Percentiles rank a stretch among this genome's conserved stretches.
Evolutionary conservation across 1,139 yeast genomes (phyloP).

Genomic region (Debaryomycetaceae sp.): DNA sequence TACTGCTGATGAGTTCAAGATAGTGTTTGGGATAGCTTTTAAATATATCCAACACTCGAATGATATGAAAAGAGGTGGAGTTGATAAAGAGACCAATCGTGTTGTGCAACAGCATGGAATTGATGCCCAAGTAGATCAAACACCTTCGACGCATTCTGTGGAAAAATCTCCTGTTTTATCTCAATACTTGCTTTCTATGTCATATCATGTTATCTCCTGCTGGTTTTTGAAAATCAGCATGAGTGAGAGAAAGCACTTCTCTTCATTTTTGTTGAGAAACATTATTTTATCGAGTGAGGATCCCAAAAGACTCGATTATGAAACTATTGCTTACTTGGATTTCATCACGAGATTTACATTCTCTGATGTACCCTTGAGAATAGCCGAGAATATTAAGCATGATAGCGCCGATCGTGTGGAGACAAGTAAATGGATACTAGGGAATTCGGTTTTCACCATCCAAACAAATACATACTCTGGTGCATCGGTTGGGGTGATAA

Average conservation of each 20-base stretch:
- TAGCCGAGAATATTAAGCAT: conserved; percentile 22
- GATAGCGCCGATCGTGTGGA: conserved; percentile 8
- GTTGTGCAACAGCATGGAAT: conserved; percentile 34
- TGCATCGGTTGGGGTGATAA: conserved; percentile 45
- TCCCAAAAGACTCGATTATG: conserved; percentile 38
- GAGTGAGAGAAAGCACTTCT: conserved; percentile 54
- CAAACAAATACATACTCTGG: conserved; percentile 55
- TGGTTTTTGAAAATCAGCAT: conserved; percentile 71
- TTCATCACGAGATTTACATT: conserved; percentile 65
- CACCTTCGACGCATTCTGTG: conserved; percentile 48
- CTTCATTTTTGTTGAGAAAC: conserved; percentile 61
- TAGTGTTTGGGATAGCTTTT: conserved; percentile 82
- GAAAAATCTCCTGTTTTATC: conserved; percentile 49
- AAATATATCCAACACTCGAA: conserved; percentile 71
- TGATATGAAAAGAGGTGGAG: conserved; percentile 37
- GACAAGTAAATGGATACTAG: conserved; percentile 56
- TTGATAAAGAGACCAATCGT: conserved; percentile 3
- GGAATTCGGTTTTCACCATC: conserved; percentile 55
- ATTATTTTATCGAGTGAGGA: conserved; percentile 40
- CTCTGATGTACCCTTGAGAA: conserved; percentile 57
- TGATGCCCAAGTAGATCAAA: conserved; percentile 37
- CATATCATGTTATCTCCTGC: conserved; percentile 65
- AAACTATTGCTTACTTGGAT: conserved; percentile 64
- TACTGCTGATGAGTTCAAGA: conserved; percentile 70
- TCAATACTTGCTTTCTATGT: conserved; percentile 58